phyloP scores from a whole-genome alignment of 2,329 filamentous ascomycete genomes.

The Scedosporium boydii region DNA sequence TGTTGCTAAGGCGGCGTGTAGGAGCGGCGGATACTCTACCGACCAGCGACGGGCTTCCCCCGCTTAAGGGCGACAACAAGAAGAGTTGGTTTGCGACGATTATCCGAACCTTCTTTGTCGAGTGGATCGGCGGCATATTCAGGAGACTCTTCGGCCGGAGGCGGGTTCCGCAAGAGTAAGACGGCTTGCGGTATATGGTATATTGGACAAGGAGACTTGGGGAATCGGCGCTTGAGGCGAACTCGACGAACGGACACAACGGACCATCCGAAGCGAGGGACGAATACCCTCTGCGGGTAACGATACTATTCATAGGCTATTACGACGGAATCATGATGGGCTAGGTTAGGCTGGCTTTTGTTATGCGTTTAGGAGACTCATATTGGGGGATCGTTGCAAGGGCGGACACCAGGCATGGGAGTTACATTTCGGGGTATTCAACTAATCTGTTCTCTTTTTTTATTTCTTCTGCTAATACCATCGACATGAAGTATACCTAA shows the following conservation, averaged over 20 bases:
- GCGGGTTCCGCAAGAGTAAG: neutral
- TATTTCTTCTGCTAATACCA: neutral
- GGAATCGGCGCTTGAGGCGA: neutral
- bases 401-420: neutral
- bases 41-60: neutral
- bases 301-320: neutral
- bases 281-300: neutral
- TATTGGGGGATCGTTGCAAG: neutral
- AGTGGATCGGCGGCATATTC: constrained; percentile 1
- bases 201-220: neutral
- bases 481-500: neutral
- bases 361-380: neutral
- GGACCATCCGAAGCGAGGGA: no score
- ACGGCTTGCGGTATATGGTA: neutral
- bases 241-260: no score
- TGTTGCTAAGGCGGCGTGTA: neutral
- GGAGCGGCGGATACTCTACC: neutral
- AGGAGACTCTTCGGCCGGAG: neutral
- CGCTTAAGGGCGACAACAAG: neutral
- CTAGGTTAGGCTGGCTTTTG: neutral
- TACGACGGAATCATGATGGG: neutral
- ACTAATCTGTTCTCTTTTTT: neutral
- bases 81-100: constrained; percentile 2
- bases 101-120: neutral
- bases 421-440: neutral